A percentile compares a stretch with the other conserved stretches of the same genome.
phyloP scores from a whole-genome alignment of 1,139 yeast species.

The Pichia sp. region DNA sequence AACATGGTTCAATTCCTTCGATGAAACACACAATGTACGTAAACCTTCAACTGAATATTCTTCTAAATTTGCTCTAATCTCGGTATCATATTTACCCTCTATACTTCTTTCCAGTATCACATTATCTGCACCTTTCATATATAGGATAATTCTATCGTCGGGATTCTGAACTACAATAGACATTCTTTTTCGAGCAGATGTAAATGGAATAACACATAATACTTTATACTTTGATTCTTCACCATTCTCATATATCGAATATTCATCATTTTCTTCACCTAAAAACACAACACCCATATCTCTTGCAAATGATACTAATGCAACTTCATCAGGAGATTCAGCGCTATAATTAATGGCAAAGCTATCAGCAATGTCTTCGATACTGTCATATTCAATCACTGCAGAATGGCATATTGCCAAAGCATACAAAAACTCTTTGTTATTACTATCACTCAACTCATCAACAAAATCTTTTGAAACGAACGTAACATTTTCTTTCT shows the following conservation, averaged over 20 bases:
- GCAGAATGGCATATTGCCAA: slow-evolving; percentile 59
- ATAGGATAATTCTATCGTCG: slow-evolving; percentile 33
- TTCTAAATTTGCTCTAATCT: slow-evolving; percentile 30
- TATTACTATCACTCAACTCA: slow-evolving; percentile 34
- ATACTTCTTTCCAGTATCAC: slow-evolving; percentile 35
- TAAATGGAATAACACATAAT: slow-evolving; percentile 48
- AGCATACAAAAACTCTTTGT: slow-evolving; percentile 47
- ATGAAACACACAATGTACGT: slow-evolving; percentile 50
- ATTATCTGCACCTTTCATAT: slow-evolving; percentile 53
- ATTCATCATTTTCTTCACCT: slow-evolving; percentile 37
- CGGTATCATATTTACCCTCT: slow-evolving; percentile 22
- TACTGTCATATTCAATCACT: slow-evolving; percentile 36
- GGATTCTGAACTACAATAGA: slow-evolving; percentile 45
- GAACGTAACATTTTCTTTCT: slow-evolving; percentile 42
- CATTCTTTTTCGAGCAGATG: slow-evolving; percentile 56
- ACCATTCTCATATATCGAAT: slow-evolving; percentile 19
- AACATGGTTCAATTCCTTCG: slow-evolving; percentile 24
- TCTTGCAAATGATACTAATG: slow-evolving; percentile 55
- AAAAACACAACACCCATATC: slow-evolving; percentile 47
- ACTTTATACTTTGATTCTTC: slow-evolving; percentile 34
- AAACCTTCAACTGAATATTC: slow-evolving; percentile 56
- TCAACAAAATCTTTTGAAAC: slow-evolving; percentile 44
- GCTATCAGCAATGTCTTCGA: slow-evolving; percentile 30
- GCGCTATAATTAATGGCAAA: slow-evolving; percentile 42
- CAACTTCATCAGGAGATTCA: slow-evolving; percentile 62